phyloP scores from a whole-genome alignment of 2,329 filamentous ascomycete species.

The Aspergillus pseudoglaucus region DNA sequence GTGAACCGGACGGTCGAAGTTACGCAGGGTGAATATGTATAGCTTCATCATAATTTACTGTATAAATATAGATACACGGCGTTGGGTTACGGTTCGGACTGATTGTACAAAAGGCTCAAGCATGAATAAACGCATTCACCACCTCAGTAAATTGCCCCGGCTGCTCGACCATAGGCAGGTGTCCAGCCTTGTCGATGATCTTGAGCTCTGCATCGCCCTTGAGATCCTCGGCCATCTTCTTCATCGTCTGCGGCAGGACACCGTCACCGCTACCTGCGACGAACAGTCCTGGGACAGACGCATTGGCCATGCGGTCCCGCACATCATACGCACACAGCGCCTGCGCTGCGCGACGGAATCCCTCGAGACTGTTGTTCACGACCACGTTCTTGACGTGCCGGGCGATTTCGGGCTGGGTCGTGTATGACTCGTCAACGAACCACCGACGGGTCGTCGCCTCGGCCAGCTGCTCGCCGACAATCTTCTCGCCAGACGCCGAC shows the following conservation, averaged over 20 bases:
- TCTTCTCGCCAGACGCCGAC: slow-evolving; percentile 39
- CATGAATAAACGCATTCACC: slow-evolving; percentile 51
- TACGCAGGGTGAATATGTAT: background rate
- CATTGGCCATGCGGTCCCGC: slow-evolving; percentile 35
- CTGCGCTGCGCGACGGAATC: slow-evolving; percentile 76
- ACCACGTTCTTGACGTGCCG: slow-evolving; percentile 63
- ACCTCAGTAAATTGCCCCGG: slow-evolving; percentile 61
- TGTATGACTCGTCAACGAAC: slow-evolving; percentile 61
- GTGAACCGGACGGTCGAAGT: slow-evolving; percentile 18
- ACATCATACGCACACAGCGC: slow-evolving; percentile 49
- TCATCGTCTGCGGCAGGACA: slow-evolving; percentile 72
- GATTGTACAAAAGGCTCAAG: background rate
- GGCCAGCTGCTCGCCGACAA: slow-evolving; percentile 60
- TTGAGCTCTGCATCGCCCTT: slow-evolving; percentile 55
- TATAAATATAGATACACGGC: background rate
- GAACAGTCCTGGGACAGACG: slow-evolving; percentile 49
- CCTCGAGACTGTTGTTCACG: slow-evolving; percentile 59
- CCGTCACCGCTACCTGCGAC: slow-evolving; percentile 69
- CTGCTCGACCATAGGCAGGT: slow-evolving; percentile 78
- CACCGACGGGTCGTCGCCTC: slow-evolving; percentile 66
- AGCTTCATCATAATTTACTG: background rate
- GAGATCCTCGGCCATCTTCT: slow-evolving; percentile 58
- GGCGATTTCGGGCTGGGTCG: slow-evolving; percentile 44
- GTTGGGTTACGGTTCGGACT: background rate
- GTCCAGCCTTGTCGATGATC: slow-evolving; percentile 64